These are phyloP conservation scores for Przewalskia tangutica DNA, from an alignment of 257 asterid genomes.

Conservation along the genomic window DNA sequence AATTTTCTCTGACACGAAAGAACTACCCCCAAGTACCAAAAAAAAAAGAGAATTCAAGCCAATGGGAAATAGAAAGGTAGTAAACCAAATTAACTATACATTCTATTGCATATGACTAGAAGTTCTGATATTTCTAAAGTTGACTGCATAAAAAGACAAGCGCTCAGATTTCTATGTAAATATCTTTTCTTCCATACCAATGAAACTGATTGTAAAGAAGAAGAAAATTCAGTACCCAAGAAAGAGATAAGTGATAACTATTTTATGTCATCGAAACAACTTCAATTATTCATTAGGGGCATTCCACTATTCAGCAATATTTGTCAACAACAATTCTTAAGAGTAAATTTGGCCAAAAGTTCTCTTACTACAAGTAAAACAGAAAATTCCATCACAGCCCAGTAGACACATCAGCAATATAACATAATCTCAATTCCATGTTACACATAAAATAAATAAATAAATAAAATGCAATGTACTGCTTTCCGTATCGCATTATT, in stretches of 20 bases:
- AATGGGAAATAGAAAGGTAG: too few species aligned
- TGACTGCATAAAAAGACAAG: background rate
- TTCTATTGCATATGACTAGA: too few species aligned
- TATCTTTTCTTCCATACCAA: too few species aligned
- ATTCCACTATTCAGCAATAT: background rate
- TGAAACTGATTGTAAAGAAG: too few species aligned
- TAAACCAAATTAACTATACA: too few species aligned
- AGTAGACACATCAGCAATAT: background rate
- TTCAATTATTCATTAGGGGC: background rate
- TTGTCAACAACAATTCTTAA: background rate
- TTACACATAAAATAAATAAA: background rate
- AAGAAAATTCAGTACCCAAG: too few species aligned
- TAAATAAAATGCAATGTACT: too few species aligned
- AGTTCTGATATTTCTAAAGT: too few species aligned
- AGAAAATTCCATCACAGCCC: background rate
- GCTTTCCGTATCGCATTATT: too few species aligned
- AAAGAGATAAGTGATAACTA: background rate
- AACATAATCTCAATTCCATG: background rate
- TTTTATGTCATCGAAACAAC: background rate
- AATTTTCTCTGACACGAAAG: too few species aligned
- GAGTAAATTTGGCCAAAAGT: background rate
- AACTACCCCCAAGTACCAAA: too few species aligned
- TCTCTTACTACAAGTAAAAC: background rate
- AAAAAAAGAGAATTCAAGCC: too few species aligned
- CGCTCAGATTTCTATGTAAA: background rate